Evolutionary conservation across 73 alveolate species (phyloP).

Genomic region (Blepharisma japonicum): DNA sequence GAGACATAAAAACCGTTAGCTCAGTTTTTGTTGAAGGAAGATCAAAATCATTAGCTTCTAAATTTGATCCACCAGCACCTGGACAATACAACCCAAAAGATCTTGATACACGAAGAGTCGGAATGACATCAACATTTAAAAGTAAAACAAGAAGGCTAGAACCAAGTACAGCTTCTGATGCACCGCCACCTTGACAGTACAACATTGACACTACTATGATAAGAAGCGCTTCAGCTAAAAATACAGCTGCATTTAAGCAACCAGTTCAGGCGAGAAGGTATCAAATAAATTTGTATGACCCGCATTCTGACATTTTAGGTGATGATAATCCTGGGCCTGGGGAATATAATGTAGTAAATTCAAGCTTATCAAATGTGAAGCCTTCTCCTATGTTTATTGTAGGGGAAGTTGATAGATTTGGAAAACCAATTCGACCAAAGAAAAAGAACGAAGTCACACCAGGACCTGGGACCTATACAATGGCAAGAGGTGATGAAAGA

Average conservation of each 20-base stretch:
- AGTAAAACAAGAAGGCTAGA: slow-evolving; percentile 10
- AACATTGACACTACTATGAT: not conserved
- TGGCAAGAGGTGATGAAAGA: slow-evolving; percentile 30
- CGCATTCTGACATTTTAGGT: slow-evolving; percentile 54
- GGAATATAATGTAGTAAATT: slow-evolving; percentile 34
- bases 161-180: not conserved
- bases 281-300: slow-evolving; percentile 61
- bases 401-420: slow-evolving; percentile 31
- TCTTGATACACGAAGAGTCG: not conserved
- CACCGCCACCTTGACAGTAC: slow-evolving; percentile 19
- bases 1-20: not conserved
- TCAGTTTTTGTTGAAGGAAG: not conserved
- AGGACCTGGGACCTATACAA: slow-evolving; percentile 56
- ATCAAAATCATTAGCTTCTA: not conserved
- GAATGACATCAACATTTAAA: slow-evolving; percentile 3
- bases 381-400: slow-evolving; percentile 31
- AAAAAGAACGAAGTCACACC: slow-evolving; percentile 37
- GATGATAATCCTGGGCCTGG: slow-evolving; percentile 67
- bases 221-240: not conserved
- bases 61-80: slow-evolving; percentile 28
- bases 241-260: slow-evolving; percentile 37
- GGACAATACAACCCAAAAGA: slow-evolving; percentile 19
- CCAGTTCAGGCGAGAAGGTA: slow-evolving; percentile 52
- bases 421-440: slow-evolving; percentile 40
- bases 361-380: slow-evolving; percentile 23